These are phyloP conservation scores for Amniculicola lignicola DNA, from an alignment of 495 filamentous ascomycete genomes.

Conservation along the genomic window DNA sequence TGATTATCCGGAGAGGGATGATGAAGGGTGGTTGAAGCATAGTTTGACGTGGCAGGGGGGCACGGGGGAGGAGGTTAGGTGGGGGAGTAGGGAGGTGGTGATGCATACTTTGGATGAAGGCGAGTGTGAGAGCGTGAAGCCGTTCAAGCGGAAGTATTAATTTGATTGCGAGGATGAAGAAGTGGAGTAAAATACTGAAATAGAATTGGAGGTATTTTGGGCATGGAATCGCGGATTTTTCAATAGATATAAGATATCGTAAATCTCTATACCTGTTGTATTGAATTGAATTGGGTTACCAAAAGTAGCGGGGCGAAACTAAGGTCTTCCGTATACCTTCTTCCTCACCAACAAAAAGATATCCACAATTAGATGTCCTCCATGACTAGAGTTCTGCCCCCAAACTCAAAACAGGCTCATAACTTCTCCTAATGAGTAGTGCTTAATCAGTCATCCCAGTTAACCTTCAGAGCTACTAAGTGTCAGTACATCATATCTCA, in stretches of 20 bases:
- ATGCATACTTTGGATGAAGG: slow-evolving; percentile 32
- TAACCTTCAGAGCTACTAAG: slow-evolving; percentile 7
- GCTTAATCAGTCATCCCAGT: slow-evolving; percentile 15
- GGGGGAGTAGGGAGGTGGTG: slow-evolving; percentile 22
- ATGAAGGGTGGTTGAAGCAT: slow-evolving; percentile 98
- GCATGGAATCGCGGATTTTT: too few relatives aligned
- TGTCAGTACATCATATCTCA: not conserved
- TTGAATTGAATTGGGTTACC: too few relatives aligned
- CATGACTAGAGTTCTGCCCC: too few relatives aligned
- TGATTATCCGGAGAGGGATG: slow-evolving; percentile 90
- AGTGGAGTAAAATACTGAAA: not conserved
- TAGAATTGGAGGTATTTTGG: not conserved
- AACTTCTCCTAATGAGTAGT: too few relatives aligned
- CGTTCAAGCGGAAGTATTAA: slow-evolving; percentile 23
- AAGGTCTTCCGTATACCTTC: too few relatives aligned
- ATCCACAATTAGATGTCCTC: too few relatives aligned
- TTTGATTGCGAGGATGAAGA: not conserved
- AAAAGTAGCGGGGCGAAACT: too few relatives aligned
- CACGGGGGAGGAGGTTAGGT: slow-evolving; percentile 23
- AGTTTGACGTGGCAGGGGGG: slow-evolving; percentile 90
- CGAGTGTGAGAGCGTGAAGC: slow-evolving; percentile 24
- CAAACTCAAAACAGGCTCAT: too few relatives aligned
- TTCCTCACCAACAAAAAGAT: too few relatives aligned
- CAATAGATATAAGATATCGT: too few relatives aligned
- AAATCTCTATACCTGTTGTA: too few relatives aligned